Base-by-base conservation (phyloP, 257 asterid genomes). In the Solanum tacnaense region DNA sequence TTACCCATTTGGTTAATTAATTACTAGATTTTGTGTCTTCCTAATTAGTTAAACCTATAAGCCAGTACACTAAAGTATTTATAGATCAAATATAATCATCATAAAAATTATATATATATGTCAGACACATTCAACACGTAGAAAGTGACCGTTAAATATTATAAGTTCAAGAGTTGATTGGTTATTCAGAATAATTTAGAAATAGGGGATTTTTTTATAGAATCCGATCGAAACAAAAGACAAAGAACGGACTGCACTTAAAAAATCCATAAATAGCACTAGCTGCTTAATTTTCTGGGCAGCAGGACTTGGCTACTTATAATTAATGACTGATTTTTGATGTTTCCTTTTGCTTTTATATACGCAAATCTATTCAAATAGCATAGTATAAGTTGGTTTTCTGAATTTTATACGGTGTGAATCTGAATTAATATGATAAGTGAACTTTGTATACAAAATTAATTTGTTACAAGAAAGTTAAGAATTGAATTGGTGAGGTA, bases 1-100 rank as follows among this genome's bases (percentile, higher is more conserved):
- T 84, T 84, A 90, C 71, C 90, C 98, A 95, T 94, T 92, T 83
- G 10, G 15, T 72, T 72, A 72, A 74, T 21, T 35, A 74, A 36
- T 74, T 74, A 74, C 5, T 13, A 74, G 9, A 8, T 72, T 34
- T 73, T 73, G 11, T 9, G 79, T 72, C 46, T 35, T 35, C 81
- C 8, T 20, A 1, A 73, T 67, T 67, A 21, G 13, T 34, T 72
- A 67, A 72, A 8, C 49, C 9, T 18, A 34, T 36, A 74, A 21
- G 83, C 31, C 83, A 74, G 18, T 44, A 35, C 83, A 35, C 41
- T 72, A 74, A 21, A 74, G 29, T 74, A 74, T 74, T 35, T 35
- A 74, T 74, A 74, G 52, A 36, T 18, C 83, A 74, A 16, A 73
- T 35, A 74, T 35, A 35, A 35, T 35, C 52, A 74, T 74, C 41